Base-by-base conservation (phyloP, 2,329 filamentous ascomycete genomes). In the Reticulascus tulasneorum region DNA sequence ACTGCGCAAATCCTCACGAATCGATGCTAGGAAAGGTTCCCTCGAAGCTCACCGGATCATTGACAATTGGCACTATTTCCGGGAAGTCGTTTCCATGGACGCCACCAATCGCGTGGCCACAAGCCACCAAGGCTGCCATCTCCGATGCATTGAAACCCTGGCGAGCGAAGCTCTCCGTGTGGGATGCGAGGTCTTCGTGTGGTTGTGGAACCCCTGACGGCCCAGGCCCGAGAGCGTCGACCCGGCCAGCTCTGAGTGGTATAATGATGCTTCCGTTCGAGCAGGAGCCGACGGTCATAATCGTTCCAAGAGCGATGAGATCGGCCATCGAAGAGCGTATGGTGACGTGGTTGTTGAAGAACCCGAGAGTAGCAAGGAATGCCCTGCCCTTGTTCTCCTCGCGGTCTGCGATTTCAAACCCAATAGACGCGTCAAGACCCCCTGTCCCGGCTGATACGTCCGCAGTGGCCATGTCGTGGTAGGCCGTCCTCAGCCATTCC, bases 401-500 rank as follows among this genome's bases (percentile, higher is more conserved):
- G 12, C 55, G 53, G 29, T 50, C 40, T n/a, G n/a, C n/a, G 6
- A 51, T 43, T 37, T 58, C 53, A 28, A 47, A 58, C 28, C 53
- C 48, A 35, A 58, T 56, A 10, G 53, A 57, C 7, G 50, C 54
- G 37, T 58, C 55, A 3, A 58, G 42, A 15, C 55, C 55, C 17
- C 55, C 55, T 3, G 40, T 43, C 11, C 54, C 55, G 2, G 46
- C 36, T 3, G 36, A 42, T 8, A 45, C 49, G 38, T 58, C 47
- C 10, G 51, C 45, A 7, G 53, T 58, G 18, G 48, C 47, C 18
- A 52, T 50, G 38, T 58, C 55, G 33, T 58, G 55, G 40, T 53
- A 58, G 6, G 50, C 53, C 5, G 54, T 56, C 5, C 55, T 50
- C 23, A 58, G 46, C 55, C 54, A 58, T 45, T 58, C 55, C 5